These are phyloP conservation scores for Dactylellina haptotyla DNA, from an alignment of 2,329 filamentous ascomycete species.

Conservation along the genomic window DNA sequence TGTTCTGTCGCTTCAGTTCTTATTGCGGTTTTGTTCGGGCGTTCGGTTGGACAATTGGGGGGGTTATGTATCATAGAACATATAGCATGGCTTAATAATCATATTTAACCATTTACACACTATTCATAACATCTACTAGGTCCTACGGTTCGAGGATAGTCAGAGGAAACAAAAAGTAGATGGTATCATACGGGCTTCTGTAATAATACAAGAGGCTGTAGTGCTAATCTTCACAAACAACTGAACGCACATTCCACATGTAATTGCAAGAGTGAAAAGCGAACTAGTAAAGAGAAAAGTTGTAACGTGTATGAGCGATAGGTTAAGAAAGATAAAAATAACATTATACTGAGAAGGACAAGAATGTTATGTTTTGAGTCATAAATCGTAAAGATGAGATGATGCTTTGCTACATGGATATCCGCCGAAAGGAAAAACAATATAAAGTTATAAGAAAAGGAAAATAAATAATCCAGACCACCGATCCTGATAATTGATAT, in stretches of 20 bases:
- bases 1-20: no score
- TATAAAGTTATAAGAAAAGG: constrained; percentile 6
- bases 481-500: constrained; percentile 12
- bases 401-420: constrained; percentile 50
- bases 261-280: neutral
- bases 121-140: no score
- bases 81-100: no score
- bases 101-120: no score
- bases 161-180: neutral
- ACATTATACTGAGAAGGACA: constrained; percentile 1
- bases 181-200: constrained; percentile 20
- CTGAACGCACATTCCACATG: neutral
- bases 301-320: neutral
- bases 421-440: constrained; percentile 25
- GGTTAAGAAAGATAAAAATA: neutral
- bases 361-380: constrained; percentile 15
- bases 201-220: constrained; percentile 13
- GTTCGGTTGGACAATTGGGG: no score
- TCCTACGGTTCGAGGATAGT: no score
- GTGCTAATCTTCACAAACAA: neutral
- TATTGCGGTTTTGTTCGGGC: no score
- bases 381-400: constrained; percentile 32
- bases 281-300: neutral
- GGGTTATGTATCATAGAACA: no score
- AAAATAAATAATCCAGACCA: neutral